Conservation (phyloP, 2,329 filamentous ascomycete genomes). For the Alternaria incomplexa region DNA sequence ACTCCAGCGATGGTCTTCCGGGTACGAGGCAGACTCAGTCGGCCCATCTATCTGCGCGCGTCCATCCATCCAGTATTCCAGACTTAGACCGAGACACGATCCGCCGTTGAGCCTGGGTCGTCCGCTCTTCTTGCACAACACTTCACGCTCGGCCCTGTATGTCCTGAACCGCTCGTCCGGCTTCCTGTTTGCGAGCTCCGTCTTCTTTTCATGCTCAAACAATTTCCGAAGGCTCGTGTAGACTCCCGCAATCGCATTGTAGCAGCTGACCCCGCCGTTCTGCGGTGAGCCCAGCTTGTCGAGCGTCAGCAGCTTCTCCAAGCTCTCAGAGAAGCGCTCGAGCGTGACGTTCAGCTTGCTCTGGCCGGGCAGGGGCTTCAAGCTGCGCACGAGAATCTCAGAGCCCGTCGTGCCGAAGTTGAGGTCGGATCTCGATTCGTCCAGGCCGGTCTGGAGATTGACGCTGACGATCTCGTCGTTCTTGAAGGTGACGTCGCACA, state of each 20-base stretch:
- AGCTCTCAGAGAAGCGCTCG: slow-evolving; percentile 72
- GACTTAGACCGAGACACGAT: slow-evolving; percentile 69
- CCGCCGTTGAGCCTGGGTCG: slow-evolving; percentile 73
- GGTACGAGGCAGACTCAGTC: slow-evolving; percentile 29
- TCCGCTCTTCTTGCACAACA: slow-evolving; percentile 74
- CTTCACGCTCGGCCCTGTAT: slow-evolving; percentile 60
- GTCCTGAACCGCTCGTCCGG: slow-evolving; percentile 51
- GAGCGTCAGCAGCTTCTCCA: slow-evolving; percentile 71
- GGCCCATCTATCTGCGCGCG: slow-evolving; percentile 49
- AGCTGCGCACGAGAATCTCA: slow-evolving; percentile 68
- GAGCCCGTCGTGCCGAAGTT: slow-evolving; percentile 60
- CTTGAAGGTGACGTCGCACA: slow-evolving; percentile 37
- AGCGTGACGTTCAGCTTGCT: slow-evolving; percentile 73
- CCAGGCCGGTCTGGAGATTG: slow-evolving; percentile 67
- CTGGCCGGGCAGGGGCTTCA: slow-evolving; percentile 65
- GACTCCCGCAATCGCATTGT: slow-evolving; percentile 76
- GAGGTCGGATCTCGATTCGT: slow-evolving; percentile 61
- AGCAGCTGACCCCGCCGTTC: slow-evolving; percentile 67
- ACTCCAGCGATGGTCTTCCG: slow-evolving; percentile 48
- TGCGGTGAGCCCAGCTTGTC: slow-evolving; percentile 75
- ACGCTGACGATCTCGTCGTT: slow-evolving; percentile 61
- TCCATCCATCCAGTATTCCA: slow-evolving; percentile 79
- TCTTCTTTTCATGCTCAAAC: slow-evolving; percentile 71
- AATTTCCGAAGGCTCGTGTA: slow-evolving; percentile 72
- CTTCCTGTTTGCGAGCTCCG: slow-evolving; percentile 38